Conservation (phyloP, 805 yeast species). For the Barnettozyma wickerhamii region DNA sequence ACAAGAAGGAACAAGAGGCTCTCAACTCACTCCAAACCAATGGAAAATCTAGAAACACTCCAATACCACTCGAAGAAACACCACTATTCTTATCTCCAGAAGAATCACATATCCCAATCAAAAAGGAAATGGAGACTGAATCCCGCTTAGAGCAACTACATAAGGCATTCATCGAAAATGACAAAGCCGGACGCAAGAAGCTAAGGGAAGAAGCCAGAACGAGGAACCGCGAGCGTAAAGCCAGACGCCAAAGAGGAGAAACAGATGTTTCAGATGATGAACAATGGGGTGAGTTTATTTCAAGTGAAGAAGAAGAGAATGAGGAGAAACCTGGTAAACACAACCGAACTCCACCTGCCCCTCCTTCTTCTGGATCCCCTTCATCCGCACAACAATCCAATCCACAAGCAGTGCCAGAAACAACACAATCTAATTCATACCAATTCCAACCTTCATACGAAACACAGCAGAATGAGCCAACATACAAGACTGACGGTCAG, state of each 20-base stretch:
- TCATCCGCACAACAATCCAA: background rate
- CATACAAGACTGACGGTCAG: too few species aligned
- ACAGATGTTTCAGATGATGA: slow-evolving; percentile 6
- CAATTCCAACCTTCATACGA: background rate
- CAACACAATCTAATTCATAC: background rate
- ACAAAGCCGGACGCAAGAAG: slow-evolving; percentile 3
- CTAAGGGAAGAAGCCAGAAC: background rate
- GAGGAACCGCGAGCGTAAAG: slow-evolving; percentile 1
- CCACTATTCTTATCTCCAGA: background rate
- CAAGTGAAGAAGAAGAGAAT: background rate
- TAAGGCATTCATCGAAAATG: background rate
- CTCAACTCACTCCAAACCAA: background rate
- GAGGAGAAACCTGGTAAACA: background rate
- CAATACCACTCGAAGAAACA: background rate
- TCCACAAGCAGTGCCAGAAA: background rate
- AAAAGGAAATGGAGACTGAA: background rate
- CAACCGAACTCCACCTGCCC: background rate
- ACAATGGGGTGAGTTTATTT: background rate
- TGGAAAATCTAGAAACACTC: background rate
- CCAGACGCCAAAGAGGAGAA: slow-evolving; percentile 3
- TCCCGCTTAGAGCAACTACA: background rate
- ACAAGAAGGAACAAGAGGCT: background rate
- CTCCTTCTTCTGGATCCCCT: background rate
- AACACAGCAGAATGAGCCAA: background rate
- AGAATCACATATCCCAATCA: background rate